Evolutionary conservation across 352 stramenopile species (phyloP).

Genomic region (Pythium chondricola): DNA sequence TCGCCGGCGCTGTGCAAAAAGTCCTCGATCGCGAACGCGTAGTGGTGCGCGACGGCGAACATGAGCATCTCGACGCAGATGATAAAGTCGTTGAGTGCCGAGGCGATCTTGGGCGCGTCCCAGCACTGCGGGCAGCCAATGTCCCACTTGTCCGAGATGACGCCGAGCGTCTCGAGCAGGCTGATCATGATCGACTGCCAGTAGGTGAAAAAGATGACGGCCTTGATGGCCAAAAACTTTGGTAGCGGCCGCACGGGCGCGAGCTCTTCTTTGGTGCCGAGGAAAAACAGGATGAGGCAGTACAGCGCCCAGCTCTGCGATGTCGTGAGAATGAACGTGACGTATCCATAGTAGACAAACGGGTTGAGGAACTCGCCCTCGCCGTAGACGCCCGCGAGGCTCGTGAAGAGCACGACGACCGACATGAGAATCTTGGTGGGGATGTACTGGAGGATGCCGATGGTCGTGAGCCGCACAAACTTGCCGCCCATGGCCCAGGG

Average conservation of each 20-base stretch:
- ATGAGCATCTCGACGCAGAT: constrained; percentile 95
- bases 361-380: constrained; percentile 86
- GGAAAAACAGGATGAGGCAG: constrained; percentile 92
- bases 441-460: constrained; percentile 92
- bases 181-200: constrained; percentile 92
- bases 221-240: constrained; percentile 95
- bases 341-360: constrained; percentile 79
- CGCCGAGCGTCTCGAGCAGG: constrained; percentile 77
- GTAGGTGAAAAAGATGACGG: constrained; percentile 94
- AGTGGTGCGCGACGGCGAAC: constrained; percentile 90
- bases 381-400: constrained; percentile 80
- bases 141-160: constrained; percentile 81
- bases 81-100: constrained; percentile 91
- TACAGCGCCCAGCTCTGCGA: constrained; percentile 93
- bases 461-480: constrained; percentile 90
- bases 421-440: constrained; percentile 85
- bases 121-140: constrained; percentile 83
- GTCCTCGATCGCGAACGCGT: constrained; percentile 90
- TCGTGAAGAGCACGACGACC: constrained; percentile 84
- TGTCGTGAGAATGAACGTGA: constrained; percentile 86
- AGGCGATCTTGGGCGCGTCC: constrained; percentile 81
- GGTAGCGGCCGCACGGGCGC: constrained; percentile 83
- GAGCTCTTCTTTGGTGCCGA: constrained; percentile 87
- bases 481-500: constrained; percentile 91
- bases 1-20: constrained; percentile 46